These are phyloP conservation scores for Cladosporium sp. DNA, from an alignment of 2,329 filamentous ascomycete species.

Conservation along the genomic window DNA sequence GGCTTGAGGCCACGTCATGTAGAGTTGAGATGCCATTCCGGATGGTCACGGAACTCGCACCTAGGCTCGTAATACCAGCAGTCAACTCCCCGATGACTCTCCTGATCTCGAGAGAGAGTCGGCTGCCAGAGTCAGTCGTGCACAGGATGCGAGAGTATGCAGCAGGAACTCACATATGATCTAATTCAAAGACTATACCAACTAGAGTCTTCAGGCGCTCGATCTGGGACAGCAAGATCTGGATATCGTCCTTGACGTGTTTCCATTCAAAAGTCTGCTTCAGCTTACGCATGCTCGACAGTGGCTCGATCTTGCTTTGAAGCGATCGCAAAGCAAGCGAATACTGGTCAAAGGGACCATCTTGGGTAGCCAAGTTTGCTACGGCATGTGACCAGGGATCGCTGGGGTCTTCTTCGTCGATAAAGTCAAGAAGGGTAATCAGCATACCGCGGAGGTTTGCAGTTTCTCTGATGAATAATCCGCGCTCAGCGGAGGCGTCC, in stretches of 20 bases:
- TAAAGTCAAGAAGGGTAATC: neutral
- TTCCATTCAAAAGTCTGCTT: neutral
- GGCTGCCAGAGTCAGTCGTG: neutral
- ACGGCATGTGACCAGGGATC: neutral
- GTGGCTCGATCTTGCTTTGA: neutral
- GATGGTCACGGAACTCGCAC: neutral
- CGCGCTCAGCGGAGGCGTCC: neutral
- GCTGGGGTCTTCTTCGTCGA: neutral
- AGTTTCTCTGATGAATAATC: neutral
- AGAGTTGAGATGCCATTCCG: neutral
- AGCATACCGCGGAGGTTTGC: neutral
- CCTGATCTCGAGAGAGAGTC: neutral
- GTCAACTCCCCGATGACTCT: neutral
- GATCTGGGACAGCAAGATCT: neutral
- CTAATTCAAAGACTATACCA: neutral
- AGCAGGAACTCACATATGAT: neutral
- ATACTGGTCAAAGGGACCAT: neutral
- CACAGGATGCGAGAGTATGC: neutral
- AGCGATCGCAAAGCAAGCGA: neutral
- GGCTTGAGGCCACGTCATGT: neutral
- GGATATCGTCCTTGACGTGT: neutral
- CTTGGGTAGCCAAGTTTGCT: neutral
- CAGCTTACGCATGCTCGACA: neutral
- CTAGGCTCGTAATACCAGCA: neutral
- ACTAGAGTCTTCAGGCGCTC: slow-evolving; percentile 2